Evolutionary conservation across 2,329 filamentous ascomycete species (phyloP), one percentile per base, ranked within the genome.

Genomic region (Neopestalotiopsis clavispora): DNA sequence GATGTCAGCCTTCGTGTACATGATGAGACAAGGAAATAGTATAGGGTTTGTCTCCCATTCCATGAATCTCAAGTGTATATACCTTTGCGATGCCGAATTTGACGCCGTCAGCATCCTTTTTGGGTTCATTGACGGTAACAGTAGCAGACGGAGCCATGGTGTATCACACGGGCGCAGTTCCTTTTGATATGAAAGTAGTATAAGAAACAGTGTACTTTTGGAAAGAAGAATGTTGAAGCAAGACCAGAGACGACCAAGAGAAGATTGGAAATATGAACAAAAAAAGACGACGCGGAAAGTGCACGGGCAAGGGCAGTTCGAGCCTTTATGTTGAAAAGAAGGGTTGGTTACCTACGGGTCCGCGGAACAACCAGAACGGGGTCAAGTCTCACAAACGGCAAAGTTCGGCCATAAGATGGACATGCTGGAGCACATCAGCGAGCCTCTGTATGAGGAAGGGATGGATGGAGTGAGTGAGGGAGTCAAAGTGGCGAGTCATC

Each of bases 101-200:
- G 5, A 59, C 23, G n/a, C 40, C 65, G 17, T 49, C n/a, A 10
- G 34, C 52, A 28, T 34, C 45, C 17, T 59, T 5, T 49, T 28
- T 6, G 10, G 56, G 20, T 13, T 65, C 23, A 13, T 20, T 23
- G 45, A 49, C 30, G 34, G 45, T 32, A 17, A 23, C 45, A 28
- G 49, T 56, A 13, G 63, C 49, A 7, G 63, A 56, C 20, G 28
- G 63, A n/a, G 63, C n/a, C 65, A 66, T 57, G 28, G 12, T 66
- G 9, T 12, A n/a, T 42, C 45, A 52, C 17, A 38, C 40, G 61
- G 4, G 17, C 45, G n/a, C 45, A n/a, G 4, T 20, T 14, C 12
- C 17, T 23, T 17, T 7, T n/a, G n/a, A 7, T 52, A 30, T 5
- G 23, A n/a, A 28, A 30, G 23, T 28, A 59, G 13, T 59, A 34